Evolutionary conservation across 768 basidiomycete species (phyloP), one percentile per base, ranked within the genome.

Genomic region (Collybia sordida): DNA sequence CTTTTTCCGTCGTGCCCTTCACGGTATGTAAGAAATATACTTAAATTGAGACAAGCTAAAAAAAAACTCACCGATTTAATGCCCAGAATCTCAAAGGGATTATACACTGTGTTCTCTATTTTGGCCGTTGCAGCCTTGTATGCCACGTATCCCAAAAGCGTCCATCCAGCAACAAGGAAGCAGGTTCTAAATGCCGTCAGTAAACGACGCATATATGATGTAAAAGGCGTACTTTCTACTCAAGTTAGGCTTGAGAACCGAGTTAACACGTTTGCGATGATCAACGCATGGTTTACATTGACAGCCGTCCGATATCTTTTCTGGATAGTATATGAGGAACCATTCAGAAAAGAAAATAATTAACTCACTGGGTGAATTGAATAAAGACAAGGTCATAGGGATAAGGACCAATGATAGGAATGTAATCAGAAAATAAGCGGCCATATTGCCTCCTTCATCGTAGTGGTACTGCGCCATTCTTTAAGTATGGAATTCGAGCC

Each of bases 41-140:
- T 22, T 23, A 25, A 14, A 28, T n/a, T 35, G 18, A 31, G n/a
- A 11, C 2, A 35, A n/a, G 18, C 5, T 19, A 54, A 47, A 17
- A 39, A 24, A 34, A 18, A 15, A 77, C 84, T 54, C 57, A 92
- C 92, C 11, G 77, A 62, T 3, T 68, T 69, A 50, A 98, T 81
- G 15, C 89, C 94, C 21, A 99, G 76, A 59, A 98, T 96, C 57
- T 93, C 88, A 59, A 95, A 99, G 1, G 97, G 97, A 65, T 98
- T 82, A 66, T 98, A 99, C 11, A 95, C 64, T 58, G 82, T 85
- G 71, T 72, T 79, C 54, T 90, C 83, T 46, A 78, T 56, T 56
- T 80, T 74, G 51, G 80, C 71, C 44, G 72, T 74, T 6, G 80
- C 74, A 28, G 82, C 85, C 61, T 79, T 78, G 70, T 87, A 86